Conservation (phyloP, 2,329 filamentous ascomycete genomes). For the Moelleriella libera region DNA sequence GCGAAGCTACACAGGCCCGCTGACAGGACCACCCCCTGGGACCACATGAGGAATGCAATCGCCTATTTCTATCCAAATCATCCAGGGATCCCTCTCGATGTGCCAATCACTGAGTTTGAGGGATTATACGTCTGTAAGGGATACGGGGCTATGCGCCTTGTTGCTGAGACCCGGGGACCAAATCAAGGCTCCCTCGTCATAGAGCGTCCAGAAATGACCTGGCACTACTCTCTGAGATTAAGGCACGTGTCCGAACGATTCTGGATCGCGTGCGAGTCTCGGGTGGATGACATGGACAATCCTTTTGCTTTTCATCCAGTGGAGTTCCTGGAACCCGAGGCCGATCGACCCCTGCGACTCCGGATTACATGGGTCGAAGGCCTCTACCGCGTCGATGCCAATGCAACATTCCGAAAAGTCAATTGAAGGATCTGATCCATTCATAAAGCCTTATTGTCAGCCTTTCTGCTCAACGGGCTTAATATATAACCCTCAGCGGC, state of each 20-base stretch:
- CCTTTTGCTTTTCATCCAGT: background rate
- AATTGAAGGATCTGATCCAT: too few relatives aligned
- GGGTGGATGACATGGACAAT: background rate
- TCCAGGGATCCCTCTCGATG: conserved; percentile 18
- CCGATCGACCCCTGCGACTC: background rate
- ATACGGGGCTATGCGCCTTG: conserved; percentile 17
- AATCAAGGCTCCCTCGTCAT: background rate
- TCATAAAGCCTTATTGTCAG: too few relatives aligned
- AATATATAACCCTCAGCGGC: too few relatives aligned
- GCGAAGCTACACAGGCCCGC: conserved; percentile 1
- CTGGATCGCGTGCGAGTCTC: conserved; percentile 11
- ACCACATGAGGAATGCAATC: conserved; percentile 15
- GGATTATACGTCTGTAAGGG: conserved; percentile 30
- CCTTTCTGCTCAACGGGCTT: too few relatives aligned
- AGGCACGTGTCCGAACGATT: conserved; percentile 14
- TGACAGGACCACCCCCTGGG: background rate
- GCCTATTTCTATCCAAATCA: conserved; percentile 21
- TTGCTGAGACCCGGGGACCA: conserved; percentile 1
- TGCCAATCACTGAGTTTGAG: conserved; percentile 16
- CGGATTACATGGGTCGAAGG: background rate
- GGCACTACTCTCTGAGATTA: conserved; percentile 8
- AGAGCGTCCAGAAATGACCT: conserved; percentile 6
- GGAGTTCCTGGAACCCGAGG: conserved; percentile 2
- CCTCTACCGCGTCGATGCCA: background rate
- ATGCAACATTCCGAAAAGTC: too few relatives aligned